Conservation (phyloP, 345 rosid species). For the Eucalyptus albens region DNA sequence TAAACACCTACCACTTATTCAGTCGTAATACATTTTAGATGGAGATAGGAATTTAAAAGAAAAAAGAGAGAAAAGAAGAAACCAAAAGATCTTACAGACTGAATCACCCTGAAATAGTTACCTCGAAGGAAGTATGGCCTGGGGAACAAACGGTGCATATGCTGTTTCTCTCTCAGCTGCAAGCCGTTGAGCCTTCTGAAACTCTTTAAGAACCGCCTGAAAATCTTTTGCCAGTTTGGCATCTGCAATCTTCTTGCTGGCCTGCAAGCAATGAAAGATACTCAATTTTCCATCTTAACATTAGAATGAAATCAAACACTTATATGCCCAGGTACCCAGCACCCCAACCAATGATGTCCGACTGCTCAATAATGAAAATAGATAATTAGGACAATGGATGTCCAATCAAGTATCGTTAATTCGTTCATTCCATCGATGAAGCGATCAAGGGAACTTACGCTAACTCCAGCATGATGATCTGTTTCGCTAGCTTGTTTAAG, state of each 20-base stretch:
- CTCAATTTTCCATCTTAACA: not conserved
- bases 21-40: not conserved
- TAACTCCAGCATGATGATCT: constrained; percentile 71
- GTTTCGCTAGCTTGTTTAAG: constrained; percentile 86
- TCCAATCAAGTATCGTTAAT: not conserved
- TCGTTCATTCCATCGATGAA: not conserved
- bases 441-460: constrained; percentile 6
- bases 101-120: constrained; percentile 2
- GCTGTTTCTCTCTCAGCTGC: constrained; percentile 96
- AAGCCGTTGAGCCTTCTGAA: constrained; percentile 97
- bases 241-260: constrained; percentile 84
- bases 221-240: constrained; percentile 98
- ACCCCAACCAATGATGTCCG: not conserved
- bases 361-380: not conserved
- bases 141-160: constrained; percentile 68
- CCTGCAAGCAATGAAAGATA: not conserved
- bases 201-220: constrained; percentile 87
- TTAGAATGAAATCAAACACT: not conserved
- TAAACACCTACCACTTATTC: not conserved
- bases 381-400: not conserved
- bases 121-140: constrained; percentile 59
- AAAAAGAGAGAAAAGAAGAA: not conserved
- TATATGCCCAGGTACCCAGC: not conserved
- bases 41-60: not conserved
- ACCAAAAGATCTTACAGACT: not conserved